Conservation (phyloP, 192 early-diverging fungal species). For the Rhizophagus sp. region DNA sequence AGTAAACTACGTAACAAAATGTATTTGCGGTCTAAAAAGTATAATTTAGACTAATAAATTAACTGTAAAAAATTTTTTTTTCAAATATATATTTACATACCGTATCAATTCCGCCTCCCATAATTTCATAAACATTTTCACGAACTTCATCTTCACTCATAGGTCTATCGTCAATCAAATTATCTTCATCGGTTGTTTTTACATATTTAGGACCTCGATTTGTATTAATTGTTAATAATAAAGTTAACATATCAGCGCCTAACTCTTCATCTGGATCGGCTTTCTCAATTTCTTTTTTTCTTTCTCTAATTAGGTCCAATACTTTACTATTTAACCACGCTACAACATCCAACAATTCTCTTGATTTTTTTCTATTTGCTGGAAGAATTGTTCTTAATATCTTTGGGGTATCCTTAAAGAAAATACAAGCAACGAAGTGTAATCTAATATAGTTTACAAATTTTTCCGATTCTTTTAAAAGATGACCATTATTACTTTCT, state of each 20-base stretch:
- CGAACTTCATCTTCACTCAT: slow-evolving; percentile 19
- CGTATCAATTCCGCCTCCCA: slow-evolving; percentile 13
- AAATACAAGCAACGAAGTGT: not conserved
- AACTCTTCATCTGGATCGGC: not conserved
- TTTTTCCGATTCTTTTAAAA: slow-evolving; percentile 7
- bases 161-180: not conserved
- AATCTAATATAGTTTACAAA: not conserved
- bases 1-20: slow-evolving; percentile 19
- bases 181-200: not conserved
- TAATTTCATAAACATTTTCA: slow-evolving; percentile 4
- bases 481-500: not conserved
- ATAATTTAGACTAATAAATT: not conserved
- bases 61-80: not conserved
- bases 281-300: slow-evolving; percentile 9
- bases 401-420: slow-evolving; percentile 15
- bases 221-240: slow-evolving; percentile 7
- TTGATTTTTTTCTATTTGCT: not conserved
- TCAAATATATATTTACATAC: not conserved
- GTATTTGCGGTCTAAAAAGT: slow-evolving; percentile 10
- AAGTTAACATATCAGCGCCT: slow-evolving; percentile 4
- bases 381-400: not conserved
- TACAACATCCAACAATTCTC: not conserved
- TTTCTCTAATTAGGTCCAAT: slow-evolving; percentile 3
- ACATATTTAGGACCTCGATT: not conserved
- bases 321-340: slow-evolving; percentile 4